These are phyloP conservation scores for Hanseniaspora gamundiae DNA, from an alignment of 1,139 yeast genomes.

Conservation along the genomic window DNA sequence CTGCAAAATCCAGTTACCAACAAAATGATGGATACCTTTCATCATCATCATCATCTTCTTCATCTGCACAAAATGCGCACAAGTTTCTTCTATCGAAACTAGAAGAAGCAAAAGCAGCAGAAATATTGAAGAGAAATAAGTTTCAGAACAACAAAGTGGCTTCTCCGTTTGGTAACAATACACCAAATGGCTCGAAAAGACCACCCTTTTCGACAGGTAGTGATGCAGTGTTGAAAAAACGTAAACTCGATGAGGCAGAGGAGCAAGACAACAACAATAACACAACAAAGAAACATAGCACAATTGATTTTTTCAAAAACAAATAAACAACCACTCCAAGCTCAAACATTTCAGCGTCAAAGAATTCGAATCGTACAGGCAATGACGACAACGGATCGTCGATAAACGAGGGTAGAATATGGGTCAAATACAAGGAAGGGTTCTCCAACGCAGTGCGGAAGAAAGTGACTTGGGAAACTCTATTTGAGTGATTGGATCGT, in stretches of 20 bases:
- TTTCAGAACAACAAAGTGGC: no score
- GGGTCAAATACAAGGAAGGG: slow-evolving; percentile 93
- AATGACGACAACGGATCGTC: not conserved
- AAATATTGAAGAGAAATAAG: not conserved
- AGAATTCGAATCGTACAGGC: no score
- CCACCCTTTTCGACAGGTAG: not conserved
- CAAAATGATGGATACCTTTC: not conserved
- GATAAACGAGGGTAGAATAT: slow-evolving; percentile 36
- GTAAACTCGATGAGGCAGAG: not conserved
- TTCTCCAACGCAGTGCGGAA: slow-evolving; percentile 89
- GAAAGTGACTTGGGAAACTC: slow-evolving; percentile 65
- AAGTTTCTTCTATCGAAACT: not conserved
- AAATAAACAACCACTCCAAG: not conserved
- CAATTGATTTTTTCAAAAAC: not conserved
- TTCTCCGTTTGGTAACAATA: not conserved
- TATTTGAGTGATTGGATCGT: slow-evolving; percentile 42
- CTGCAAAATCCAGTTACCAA: not conserved
- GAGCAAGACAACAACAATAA: not conserved
- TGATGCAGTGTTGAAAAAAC: not conserved
- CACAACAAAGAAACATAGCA: not conserved
- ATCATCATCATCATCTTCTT: not conserved
- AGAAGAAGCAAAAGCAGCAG: slow-evolving; percentile 1
- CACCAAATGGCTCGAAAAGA: not conserved
- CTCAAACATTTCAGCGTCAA: not conserved
- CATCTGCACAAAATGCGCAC: not conserved